These are phyloP conservation scores for Paradendryphiella salina DNA, from an alignment of 2,329 filamentous ascomycete species.

Conservation along the genomic window DNA sequence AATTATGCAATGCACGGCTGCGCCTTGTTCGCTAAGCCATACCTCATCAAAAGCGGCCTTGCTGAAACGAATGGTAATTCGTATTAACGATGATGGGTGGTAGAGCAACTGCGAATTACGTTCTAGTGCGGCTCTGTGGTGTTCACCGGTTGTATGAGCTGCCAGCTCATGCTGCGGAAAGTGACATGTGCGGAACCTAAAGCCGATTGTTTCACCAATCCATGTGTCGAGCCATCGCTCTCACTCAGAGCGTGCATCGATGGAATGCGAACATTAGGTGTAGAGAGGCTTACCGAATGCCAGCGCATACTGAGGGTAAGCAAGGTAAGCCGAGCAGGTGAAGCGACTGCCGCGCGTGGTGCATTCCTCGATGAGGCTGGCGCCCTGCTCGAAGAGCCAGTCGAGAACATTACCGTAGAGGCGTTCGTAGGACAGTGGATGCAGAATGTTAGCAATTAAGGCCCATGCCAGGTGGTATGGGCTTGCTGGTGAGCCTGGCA, in stretches of 20 bases:
- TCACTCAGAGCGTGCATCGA: constrained; percentile 15
- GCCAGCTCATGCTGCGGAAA: constrained; percentile 22
- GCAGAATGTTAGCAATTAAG: not conserved
- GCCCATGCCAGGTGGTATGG: not conserved
- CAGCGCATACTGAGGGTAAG: constrained; percentile 30
- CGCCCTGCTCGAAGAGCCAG: not conserved
- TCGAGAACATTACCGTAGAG: not conserved
- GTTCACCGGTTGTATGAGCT: constrained; percentile 34
- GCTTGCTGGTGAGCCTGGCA: not conserved
- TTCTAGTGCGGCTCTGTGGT: constrained; percentile 41
- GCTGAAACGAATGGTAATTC: constrained; percentile 24
- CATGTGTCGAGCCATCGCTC: constrained; percentile 21
- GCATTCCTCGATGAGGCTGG: not conserved
- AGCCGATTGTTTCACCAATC: constrained; percentile 38
- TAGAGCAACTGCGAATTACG: constrained; percentile 19
- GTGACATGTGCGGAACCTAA: constrained; percentile 28
- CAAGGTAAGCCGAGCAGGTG: constrained; percentile 3
- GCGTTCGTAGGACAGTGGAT: not conserved
- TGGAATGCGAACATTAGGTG: constrained; percentile 11
- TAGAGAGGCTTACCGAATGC: constrained; percentile 20
- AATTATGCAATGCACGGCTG: constrained; percentile 33
- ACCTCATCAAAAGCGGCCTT: constrained; percentile 25
- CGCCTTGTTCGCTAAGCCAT: constrained; percentile 39
- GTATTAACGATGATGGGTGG: constrained; percentile 19
- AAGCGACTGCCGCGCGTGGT: constrained; percentile 5